Conservation (phyloP, 257 asterid genomes). For the Nicotiana otophora region DNA sequence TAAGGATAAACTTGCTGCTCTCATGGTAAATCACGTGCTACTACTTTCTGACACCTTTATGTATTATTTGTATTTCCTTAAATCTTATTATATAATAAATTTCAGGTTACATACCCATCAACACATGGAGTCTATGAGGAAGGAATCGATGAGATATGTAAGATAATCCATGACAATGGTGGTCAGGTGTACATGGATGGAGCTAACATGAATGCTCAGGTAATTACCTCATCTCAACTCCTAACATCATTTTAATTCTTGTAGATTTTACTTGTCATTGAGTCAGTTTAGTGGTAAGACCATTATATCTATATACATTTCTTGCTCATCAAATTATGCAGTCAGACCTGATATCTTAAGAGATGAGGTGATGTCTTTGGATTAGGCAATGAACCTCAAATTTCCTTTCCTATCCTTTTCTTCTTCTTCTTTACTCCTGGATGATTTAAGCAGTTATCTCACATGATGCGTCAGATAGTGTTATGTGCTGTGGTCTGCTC, state of each 20-base stretch:
- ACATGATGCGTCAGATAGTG: not conserved
- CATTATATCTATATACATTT: not conserved
- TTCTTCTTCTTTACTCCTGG: not conserved
- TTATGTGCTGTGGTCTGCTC: not conserved
- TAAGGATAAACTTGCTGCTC: slow-evolving; percentile 79
- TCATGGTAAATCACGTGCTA: slow-evolving; percentile 51
- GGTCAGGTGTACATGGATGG: slow-evolving; percentile 99
- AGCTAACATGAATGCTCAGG: slow-evolving; percentile 99
- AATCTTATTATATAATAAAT: not conserved
- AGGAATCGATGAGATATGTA: slow-evolving; percentile 95
- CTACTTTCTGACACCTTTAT: not conserved
- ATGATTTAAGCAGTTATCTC: not conserved
- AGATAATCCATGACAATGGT: slow-evolving; percentile 90
- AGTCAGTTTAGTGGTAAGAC: not conserved
- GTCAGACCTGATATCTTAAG: not conserved
- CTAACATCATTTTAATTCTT: not conserved
- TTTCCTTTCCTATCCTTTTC: not conserved
- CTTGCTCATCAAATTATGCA: not conserved
- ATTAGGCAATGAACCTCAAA: not conserved
- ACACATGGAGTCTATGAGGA: slow-evolving; percentile 99
- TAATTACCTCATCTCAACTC: slow-evolving; percentile 16
- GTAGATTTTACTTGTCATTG: not conserved
- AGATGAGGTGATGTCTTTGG: not conserved
- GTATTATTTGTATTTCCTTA: not conserved
- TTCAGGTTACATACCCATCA: slow-evolving; percentile 96